These are phyloP conservation scores for Withania somnifera DNA, from an alignment of 305 asterid genomes.

Conservation along the genomic window DNA sequence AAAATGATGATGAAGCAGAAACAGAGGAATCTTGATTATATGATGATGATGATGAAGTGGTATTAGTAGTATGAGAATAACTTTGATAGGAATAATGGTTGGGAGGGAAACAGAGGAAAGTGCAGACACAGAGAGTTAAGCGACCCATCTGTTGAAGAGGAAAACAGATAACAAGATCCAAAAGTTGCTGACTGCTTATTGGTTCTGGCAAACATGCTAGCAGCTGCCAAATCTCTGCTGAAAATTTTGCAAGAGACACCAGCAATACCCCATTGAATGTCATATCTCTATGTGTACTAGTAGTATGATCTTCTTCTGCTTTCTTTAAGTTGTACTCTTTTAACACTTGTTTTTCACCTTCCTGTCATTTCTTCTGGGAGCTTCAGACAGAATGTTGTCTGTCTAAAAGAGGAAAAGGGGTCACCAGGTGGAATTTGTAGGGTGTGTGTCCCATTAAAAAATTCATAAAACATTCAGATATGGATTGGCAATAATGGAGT, in stretches of 20 bases:
- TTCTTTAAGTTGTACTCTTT: not conserved
- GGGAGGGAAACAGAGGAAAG: constrained; percentile 24
- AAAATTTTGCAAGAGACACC: constrained; percentile 25
- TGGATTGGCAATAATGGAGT: not conserved
- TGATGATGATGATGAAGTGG: not conserved
- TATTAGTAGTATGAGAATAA: not conserved
- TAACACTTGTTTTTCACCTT: not conserved
- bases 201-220: constrained; percentile 37
- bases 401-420: not conserved
- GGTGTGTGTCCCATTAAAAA: not conserved
- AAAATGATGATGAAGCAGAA: not conserved
- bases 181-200: constrained; percentile 24
- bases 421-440: not conserved
- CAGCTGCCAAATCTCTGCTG: constrained; percentile 35
- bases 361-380: not conserved
- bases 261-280: constrained; percentile 30
- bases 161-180: constrained; percentile 35
- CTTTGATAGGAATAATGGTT: constrained; percentile 8
- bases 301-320: not conserved
- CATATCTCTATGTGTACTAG: constrained; percentile 3
- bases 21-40: not conserved
- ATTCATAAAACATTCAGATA: not conserved
- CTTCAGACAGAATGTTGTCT: not conserved
- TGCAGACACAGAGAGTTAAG: constrained; percentile 23
- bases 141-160: constrained; percentile 38